Base-by-base conservation (phyloP, 352 stramenopile genomes). In the Elongisporangium prolatum region DNA sequence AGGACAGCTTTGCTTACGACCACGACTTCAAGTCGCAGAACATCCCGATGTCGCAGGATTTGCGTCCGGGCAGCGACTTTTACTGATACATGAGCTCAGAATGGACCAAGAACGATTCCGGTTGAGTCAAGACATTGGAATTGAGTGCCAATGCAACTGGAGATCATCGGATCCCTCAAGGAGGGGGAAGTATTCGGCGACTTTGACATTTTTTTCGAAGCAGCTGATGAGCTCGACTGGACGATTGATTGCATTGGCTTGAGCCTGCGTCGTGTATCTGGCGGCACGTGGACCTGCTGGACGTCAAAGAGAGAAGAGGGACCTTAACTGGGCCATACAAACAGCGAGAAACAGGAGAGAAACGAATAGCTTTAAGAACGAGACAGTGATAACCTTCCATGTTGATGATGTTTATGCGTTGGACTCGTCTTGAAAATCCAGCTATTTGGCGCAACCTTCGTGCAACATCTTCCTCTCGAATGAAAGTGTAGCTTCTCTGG, bases 21-120 rank as follows among this genome's bases (percentile, higher is more conserved):
- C 71, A 84, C 48, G 81, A 91, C 56, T 95, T 86, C 64, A 91
- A 95, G 74, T 91, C 85, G 51, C 83, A 93, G 68, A 89, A 80
- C 57, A 71, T 91, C 7, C 76, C 81, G 3, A 90, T 92, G 85
- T 92, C 82, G 6, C 86, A 95, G 62, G 83, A 95, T 47, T 63
- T 68, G 4, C 82, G 74, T 22, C 69, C 70, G 13, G 71, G 71
- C 21, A 79, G 59, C 40, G 80, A 87, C 59, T 93, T 90, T 61
- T 95, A 93, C 69, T 95, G 74, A 78, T 44, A 10, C 13, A 18
- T 17, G 21, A 54, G 56, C 28, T 18, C 10, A 14, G 48, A 18
- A 56, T 7, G 37, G 25, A 38, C 21, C 22, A 25, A 54, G 28
- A 48, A 18, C 9, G 21, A 60, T 52, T 52, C 40, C 52, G 8